Evolutionary conservation across 116 monocot species (phyloP).

Genomic region (Posidonia oceanica): DNA sequence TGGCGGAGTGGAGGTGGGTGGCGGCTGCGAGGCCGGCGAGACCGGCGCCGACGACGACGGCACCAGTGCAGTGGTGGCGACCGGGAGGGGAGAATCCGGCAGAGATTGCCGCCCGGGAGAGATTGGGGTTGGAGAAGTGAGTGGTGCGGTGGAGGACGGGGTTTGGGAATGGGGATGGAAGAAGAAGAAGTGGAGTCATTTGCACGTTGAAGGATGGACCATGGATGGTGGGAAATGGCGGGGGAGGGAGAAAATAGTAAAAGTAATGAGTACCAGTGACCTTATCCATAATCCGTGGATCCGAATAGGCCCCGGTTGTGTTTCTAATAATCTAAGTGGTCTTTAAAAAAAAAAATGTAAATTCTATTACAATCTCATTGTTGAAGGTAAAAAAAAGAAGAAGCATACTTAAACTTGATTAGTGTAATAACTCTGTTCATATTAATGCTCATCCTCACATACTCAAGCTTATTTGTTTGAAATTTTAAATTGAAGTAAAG

Average conservation of each 20-base stretch:
- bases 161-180: not conserved
- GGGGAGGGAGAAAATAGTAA: no score
- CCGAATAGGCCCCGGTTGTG: no score
- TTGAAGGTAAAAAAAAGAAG: no score
- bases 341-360: no score
- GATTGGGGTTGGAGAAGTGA: not conserved
- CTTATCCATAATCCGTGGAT: not conserved
- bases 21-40: slow-evolving; percentile 86
- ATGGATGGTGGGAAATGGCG: no score
- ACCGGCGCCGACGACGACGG: slow-evolving; percentile 69
- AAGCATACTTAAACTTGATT: no score
- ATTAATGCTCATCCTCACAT: no score
- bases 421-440: no score
- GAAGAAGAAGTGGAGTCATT: not conserved
- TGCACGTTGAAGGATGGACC: not conserved
- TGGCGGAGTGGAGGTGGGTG: slow-evolving; percentile 45
- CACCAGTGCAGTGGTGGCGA: not conserved
- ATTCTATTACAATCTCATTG: no score
- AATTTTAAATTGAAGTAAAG: no score
- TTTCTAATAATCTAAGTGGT: no score
- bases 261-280: not conserved
- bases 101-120: not conserved
- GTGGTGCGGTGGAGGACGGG: not conserved
- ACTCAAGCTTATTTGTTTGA: no score
- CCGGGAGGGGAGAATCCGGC: slow-evolving; percentile 3